Base-by-base conservation (phyloP, 108 stramenopile genomes). In the Pelagomonas calceolata region DNA sequence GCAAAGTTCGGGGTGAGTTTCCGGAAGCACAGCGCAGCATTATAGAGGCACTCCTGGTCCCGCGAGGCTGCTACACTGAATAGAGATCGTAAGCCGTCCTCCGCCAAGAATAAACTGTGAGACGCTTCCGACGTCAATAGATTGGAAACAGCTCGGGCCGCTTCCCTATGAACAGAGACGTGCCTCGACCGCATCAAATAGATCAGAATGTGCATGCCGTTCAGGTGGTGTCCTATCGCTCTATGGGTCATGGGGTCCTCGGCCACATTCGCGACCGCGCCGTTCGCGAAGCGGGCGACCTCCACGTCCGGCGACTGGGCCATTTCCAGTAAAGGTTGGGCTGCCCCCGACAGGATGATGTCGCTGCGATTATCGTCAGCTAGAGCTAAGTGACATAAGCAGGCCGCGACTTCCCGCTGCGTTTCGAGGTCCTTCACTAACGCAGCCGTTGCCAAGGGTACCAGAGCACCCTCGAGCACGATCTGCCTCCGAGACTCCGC, bases 1-100 rank as follows among this genome's bases (percentile, higher is more conserved):
- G 64, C 43, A 15, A 37, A 64, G 69, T 87, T 85, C 45, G 86
- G 72, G 34, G 83, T 69, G 34, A 90, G 73, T 69, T 88, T 90
- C 34, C 90, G 81, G 73, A 81, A 87, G 65, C 87, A 85, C 15
- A 91, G 74, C 4, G 86, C 77, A 26, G 78, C 82, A 75, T 85
- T 86, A 73, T 77, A 85, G 67, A 83, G 83, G 60, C 84, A 85
- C 80, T 90, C 89, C 64, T 78, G 65, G 79, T 90, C 89, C 36
- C 68, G 34, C 14, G 79, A 36, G 34, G 72, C 45, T n/a, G 86
- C 82, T n/a, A 90, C 77, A 64, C 71, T 43, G 32, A 87, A 68
- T 30, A 92, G 73, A 32, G 83, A 71, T 37, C 67, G 64, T 45
- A 89, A 65, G 26, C 89, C 91, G 30, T 85, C 76, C 73, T 88